Evolutionary conservation across 441 rosid genomes (phyloP).

Genomic region (Flueggea neowawraea): DNA sequence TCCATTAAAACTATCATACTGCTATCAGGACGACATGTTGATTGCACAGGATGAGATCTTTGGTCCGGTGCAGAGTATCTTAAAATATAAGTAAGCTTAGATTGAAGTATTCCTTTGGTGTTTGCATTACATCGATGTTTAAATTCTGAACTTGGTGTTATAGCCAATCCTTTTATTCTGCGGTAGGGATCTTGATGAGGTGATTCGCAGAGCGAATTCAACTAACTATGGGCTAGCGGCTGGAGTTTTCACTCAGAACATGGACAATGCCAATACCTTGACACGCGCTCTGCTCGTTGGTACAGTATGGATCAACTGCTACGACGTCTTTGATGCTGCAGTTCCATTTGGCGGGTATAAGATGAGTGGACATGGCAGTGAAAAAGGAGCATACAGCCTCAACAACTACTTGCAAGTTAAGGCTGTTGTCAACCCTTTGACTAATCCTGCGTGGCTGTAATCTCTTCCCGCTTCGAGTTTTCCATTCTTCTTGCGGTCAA

Average conservation of each 20-base stretch:
- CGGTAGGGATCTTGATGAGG: too few species aligned
- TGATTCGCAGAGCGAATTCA: too few species aligned
- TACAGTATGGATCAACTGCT: neutral
- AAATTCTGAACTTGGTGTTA: too few species aligned
- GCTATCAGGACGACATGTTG: slow-evolving; percentile 44
- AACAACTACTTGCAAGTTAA: neutral
- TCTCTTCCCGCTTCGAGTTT: neutral
- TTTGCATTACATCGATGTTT: too few species aligned
- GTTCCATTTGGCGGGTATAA: neutral
- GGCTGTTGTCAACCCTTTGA: neutral
- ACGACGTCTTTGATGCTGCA: neutral
- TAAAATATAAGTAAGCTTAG: slow-evolving; percentile 27
- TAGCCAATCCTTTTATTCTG: too few species aligned
- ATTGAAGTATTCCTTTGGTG: too few species aligned
- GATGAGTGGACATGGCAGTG: neutral
- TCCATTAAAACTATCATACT: too few species aligned
- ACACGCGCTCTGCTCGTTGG: neutral
- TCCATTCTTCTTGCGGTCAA: too few species aligned
- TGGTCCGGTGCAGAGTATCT: slow-evolving; percentile 89
- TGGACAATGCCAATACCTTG: neutral
- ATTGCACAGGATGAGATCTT: slow-evolving; percentile 92
- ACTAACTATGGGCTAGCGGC: neutral
- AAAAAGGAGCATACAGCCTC: neutral
- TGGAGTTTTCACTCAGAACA: neutral
- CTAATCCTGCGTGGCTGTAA: neutral